Evolutionary conservation across 2,329 filamentous ascomycete genomes (phyloP).

Genomic region (Coniochaeta sp.): DNA sequence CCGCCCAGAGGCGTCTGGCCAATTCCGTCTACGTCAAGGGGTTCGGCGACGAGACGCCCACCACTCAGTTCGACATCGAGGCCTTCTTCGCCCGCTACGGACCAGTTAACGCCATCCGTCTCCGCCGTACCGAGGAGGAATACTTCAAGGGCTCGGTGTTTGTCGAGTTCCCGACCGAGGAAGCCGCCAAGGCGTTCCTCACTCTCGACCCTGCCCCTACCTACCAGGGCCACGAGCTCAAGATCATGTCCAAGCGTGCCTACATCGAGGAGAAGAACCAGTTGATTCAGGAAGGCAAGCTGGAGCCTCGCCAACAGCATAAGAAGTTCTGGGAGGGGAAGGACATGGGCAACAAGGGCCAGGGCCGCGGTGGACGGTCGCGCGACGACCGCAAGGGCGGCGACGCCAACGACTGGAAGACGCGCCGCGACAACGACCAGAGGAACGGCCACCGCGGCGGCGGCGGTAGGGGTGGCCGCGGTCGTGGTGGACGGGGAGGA

Average conservation of each 20-base stretch:
- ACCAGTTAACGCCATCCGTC: conserved; percentile 72
- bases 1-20: conserved; percentile 56
- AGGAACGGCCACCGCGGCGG: conserved; percentile 47
- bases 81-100: conserved; percentile 81
- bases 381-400: conserved; percentile 28
- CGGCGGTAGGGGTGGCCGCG: conserved; percentile 25
- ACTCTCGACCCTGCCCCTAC: conserved; percentile 71
- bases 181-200: conserved; percentile 74
- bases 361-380: conserved; percentile 19
- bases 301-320: conserved; percentile 46
- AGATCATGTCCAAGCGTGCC: conserved; percentile 80
- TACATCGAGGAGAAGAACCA: conserved; percentile 75
- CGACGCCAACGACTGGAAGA: conserved; percentile 55
- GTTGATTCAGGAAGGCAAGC: conserved; percentile 63
- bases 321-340: conserved; percentile 43
- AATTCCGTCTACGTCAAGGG: conserved; percentile 88
- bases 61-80: conserved; percentile 90
- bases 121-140: conserved; percentile 67
- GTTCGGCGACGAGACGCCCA: conserved; percentile 77
- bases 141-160: conserved; percentile 96
- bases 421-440: conserved; percentile 54
- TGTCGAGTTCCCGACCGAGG: conserved; percentile 79
- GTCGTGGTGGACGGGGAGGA: conserved; percentile 32
- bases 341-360: conserved; percentile 19
- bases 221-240: conserved; percentile 73